These are phyloP conservation scores for Cercospora zeae-maydis DNA, from an alignment of 2,329 filamentous ascomycete genomes.

Conservation along the genomic window DNA sequence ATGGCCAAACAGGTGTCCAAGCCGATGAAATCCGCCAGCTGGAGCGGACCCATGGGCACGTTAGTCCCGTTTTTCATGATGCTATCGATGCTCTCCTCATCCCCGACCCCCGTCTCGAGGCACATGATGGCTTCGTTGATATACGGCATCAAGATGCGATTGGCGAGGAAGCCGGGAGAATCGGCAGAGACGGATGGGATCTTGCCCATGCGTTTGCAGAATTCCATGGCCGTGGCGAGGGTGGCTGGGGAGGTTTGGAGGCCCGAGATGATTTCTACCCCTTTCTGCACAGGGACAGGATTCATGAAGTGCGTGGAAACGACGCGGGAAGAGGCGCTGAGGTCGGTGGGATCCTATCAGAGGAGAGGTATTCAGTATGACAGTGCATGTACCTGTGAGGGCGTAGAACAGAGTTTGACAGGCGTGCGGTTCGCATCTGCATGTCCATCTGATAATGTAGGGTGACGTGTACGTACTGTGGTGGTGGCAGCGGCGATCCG, in stretches of 20 bases:
- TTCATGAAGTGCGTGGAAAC: conserved; percentile 99
- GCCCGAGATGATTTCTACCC: conserved; percentile 94
- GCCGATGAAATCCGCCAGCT: conserved; percentile 94
- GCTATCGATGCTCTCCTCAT: conserved; percentile 85
- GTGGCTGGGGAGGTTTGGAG: conserved; percentile 85
- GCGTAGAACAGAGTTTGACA: not conserved
- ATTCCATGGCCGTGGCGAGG: conserved; percentile 74
- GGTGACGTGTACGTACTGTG: conserved; percentile 39
- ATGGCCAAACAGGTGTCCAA: conserved; percentile 94
- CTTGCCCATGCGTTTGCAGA: conserved; percentile 92
- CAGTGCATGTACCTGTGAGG: not conserved
- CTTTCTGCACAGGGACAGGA: conserved; percentile 92
- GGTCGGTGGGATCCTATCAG: conserved; percentile 67
- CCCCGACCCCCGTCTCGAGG: conserved; percentile 85
- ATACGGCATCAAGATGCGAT: conserved; percentile 97
- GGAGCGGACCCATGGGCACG: conserved; percentile 94
- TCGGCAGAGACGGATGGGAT: conserved; percentile 83
- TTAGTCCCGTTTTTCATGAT: conserved; percentile 99
- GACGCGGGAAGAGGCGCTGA: conserved; percentile 78
- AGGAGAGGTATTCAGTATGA: conserved; percentile 18
- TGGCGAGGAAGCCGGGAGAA: conserved; percentile 89
- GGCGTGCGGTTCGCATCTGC: not conserved
- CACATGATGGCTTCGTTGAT: conserved; percentile 98
- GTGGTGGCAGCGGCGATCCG: conserved; percentile 82
- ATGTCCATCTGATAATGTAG: conserved; percentile 9